Evolutionary conservation across 768 basidiomycete genomes (phyloP), one percentile per base, ranked within the genome.

Genomic region (Phylloporus scabripes): DNA sequence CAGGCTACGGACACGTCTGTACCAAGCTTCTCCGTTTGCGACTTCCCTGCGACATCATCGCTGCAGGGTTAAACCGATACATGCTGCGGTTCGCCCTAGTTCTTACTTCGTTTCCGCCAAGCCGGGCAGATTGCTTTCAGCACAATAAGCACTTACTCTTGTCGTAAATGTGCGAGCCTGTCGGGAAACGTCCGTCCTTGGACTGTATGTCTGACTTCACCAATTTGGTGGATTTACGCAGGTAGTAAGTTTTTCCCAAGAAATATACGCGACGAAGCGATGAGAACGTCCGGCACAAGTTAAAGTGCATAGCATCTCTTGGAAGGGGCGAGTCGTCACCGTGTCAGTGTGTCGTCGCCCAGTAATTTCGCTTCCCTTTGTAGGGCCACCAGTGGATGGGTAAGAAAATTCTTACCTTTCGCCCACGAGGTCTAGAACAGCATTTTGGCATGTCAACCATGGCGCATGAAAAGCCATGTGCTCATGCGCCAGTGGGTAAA

Each of bases 21-120:
- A 52, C 45, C 32, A 49, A 41, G 26, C 60, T 56, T 62, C 62
- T 59, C 57, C 45, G 57, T 51, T 42, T 51, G 50, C 17, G 37
- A 44, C 54, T 62, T 63, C 48, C 49, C 41, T 62, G 61, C 61
- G 61, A 62, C 32, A 58, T 57, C 52, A 63, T 65, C 63, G 60
- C 60, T 52, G 43, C 33, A 57, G 41, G 36, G 38, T 29, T 51
- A 33, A 31, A 44, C 49, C 40, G 46, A 56, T 48, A 40, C 53
- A 49, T 32, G 37, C 42, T 59, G 45, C 40, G 28, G 40, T 49
- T 51, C 50, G 41, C 36, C 15, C 21, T 48, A 45, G 41, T 58
- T 49, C 37, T 50, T 53, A 29, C 49, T 51, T 45, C 49, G 49
- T 46, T 61, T 47, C 48, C 51, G 59, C 51, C 56, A 55, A 51